Conservation (phyloP, 2,329 filamentous ascomycete species). For the Colletotrichum sansevieriae region DNA sequence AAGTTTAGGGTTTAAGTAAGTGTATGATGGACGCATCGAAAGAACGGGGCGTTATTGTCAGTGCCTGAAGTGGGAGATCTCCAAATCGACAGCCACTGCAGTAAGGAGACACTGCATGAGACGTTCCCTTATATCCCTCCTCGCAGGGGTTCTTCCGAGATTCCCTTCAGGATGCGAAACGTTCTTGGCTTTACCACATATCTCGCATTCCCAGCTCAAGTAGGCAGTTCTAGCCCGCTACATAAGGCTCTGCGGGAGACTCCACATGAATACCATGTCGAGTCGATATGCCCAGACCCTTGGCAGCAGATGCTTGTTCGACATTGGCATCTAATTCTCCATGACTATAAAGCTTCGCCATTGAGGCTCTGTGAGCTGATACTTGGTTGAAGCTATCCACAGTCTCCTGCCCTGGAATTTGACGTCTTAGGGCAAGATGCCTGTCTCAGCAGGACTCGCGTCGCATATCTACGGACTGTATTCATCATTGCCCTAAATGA, state of each 20-base stretch:
- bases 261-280: not conserved
- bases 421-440: not conserved
- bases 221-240: not conserved
- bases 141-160: not conserved
- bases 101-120: too few relatives aligned
- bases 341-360: not conserved
- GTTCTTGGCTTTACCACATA: not conserved
- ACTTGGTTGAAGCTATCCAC: too few relatives aligned
- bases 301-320: conserved; percentile 18
- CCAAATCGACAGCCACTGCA: too few relatives aligned
- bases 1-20: too few relatives aligned
- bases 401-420: not conserved
- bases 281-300: not conserved
- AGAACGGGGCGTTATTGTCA: too few relatives aligned
- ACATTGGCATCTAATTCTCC: not conserved
- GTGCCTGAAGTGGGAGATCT: too few relatives aligned
- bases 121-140: not conserved
- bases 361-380: not conserved
- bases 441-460: not conserved
- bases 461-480: not conserved
- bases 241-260: too few relatives aligned
- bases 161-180: not conserved
- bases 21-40: too few relatives aligned
- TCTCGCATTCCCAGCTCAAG: not conserved
- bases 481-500: not conserved